These are phyloP conservation scores for Adansonia gregorii DNA, from an alignment of 441 rosid genomes.

Conservation along the genomic window DNA sequence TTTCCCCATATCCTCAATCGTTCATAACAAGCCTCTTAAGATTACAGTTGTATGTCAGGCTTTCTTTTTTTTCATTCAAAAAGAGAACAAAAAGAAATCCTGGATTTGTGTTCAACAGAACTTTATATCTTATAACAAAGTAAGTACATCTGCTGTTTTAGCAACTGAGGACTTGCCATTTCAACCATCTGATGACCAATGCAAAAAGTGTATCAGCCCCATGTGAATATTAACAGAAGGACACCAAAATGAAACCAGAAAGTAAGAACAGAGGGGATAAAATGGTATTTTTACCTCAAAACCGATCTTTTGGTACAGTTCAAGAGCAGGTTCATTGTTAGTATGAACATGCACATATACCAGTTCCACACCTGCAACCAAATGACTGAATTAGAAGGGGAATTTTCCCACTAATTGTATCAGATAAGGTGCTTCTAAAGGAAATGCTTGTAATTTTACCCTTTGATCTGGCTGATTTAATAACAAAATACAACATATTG, in stretches of 20 bases:
- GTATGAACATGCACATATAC: constrained; percentile 76
- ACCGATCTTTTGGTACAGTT: constrained; percentile 64
- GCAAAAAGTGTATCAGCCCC: constrained; percentile 22
- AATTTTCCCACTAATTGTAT: constrained; percentile 8
- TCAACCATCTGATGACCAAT: constrained; percentile 58
- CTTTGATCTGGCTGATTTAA: constrained; percentile 57
- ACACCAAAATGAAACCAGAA: constrained; percentile 7
- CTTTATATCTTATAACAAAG: constrained; percentile 44
- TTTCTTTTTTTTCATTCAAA: constrained; percentile 21
- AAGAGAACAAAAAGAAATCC: constrained; percentile 19
- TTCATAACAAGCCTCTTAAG: background rate
- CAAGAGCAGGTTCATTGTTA: constrained; percentile 62
- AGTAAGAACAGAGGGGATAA: constrained; percentile 14
- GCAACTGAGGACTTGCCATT: constrained; percentile 48
- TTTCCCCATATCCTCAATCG: background rate
- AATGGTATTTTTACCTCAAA: constrained; percentile 59
- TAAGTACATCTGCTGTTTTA: constrained; percentile 60
- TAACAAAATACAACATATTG: constrained; percentile 71
- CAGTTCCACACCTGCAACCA: constrained; percentile 56
- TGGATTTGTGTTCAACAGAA: constrained; percentile 16
- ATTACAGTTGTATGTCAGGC: constrained; percentile 13
- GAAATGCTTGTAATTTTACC: constrained; percentile 46
- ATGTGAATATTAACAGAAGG: background rate
- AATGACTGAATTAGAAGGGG: constrained; percentile 28
- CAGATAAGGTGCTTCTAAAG: constrained; percentile 6